Conservation (phyloP, 208 protist species). For the Leptomonas pyrrhocoris region DNA sequence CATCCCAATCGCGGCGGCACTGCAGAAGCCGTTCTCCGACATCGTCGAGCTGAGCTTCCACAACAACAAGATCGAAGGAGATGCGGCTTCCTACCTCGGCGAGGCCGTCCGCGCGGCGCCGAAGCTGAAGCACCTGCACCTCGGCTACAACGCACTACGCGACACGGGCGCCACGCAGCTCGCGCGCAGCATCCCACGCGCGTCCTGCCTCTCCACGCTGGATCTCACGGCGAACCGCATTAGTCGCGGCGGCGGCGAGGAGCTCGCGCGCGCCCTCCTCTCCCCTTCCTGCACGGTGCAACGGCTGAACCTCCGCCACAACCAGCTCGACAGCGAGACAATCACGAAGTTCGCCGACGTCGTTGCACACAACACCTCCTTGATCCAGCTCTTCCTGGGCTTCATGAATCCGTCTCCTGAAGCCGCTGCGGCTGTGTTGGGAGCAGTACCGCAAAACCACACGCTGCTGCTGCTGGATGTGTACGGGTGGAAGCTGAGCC, state of each 20-base stretch:
- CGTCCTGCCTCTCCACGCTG: constrained; percentile 67
- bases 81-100: constrained; percentile 65
- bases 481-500: constrained; percentile 80
- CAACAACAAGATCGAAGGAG: constrained; percentile 87
- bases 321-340: constrained; percentile 77
- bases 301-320: constrained; percentile 86
- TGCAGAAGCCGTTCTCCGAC: constrained; percentile 61
- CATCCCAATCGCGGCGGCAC: constrained; percentile 72
- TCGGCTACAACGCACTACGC: constrained; percentile 87
- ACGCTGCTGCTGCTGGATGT: constrained; percentile 83
- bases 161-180: constrained; percentile 77
- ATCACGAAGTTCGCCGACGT: constrained; percentile 75
- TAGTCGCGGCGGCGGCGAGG: constrained; percentile 64
- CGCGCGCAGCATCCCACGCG: constrained; percentile 58
- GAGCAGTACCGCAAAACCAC: constrained; percentile 57
- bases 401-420: constrained; percentile 85
- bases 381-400: constrained; percentile 92
- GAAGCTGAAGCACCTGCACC: constrained; percentile 87
- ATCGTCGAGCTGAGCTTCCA: constrained; percentile 89
- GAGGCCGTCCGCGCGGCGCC: constrained; percentile 57
- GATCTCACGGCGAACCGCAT: constrained; percentile 91
- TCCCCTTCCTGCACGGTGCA: constrained; percentile 69
- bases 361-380: constrained; percentile 65
- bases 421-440: constrained; percentile 57
- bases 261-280: constrained; percentile 65